These are phyloP conservation scores for Peronospora belbahrii DNA, from an alignment of 352 stramenopile genomes.

Conservation along the genomic window DNA sequence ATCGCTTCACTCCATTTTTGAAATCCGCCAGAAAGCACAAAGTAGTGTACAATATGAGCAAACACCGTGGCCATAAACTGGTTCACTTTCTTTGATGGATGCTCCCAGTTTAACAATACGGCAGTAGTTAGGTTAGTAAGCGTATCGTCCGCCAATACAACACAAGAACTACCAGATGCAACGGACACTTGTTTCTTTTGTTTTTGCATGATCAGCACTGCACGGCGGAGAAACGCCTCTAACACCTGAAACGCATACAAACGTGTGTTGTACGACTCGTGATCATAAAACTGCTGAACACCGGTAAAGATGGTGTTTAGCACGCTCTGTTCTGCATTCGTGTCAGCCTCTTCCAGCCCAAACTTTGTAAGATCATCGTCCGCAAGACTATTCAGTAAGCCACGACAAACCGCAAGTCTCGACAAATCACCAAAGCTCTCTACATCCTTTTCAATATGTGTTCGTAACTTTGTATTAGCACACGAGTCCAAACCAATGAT, in stretches of 20 bases:
- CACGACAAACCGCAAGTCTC: constrained; percentile 59
- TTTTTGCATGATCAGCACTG: constrained; percentile 39
- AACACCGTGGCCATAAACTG: constrained; percentile 84
- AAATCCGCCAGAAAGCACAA: constrained; percentile 33
- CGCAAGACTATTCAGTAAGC: constrained; percentile 53
- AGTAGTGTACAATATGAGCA: constrained; percentile 59
- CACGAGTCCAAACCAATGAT: constrained; percentile 8
- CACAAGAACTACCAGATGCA: background rate
- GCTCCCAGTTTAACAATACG: constrained; percentile 77
- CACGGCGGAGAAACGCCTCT: constrained; percentile 63
- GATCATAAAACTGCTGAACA: constrained; percentile 44
- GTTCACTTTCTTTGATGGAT: constrained; percentile 80
- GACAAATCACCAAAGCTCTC: constrained; percentile 41
- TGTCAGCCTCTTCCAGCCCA: constrained; percentile 6
- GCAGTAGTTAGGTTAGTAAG: constrained; percentile 43
- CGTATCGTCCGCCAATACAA: constrained; percentile 26
- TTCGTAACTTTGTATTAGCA: constrained; percentile 7
- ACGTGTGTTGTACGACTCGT: constrained; percentile 54
- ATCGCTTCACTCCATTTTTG: constrained; percentile 41
- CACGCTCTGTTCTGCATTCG: constrained; percentile 18
- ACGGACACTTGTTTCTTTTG: constrained; percentile 11
- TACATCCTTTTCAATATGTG: constrained; percentile 34
- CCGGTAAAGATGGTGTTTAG: constrained; percentile 51
- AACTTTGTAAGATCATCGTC: constrained; percentile 38
- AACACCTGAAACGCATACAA: constrained; percentile 81